phyloP scores from a whole-genome alignment of 805 yeast genomes.

The Hanseniaspora vineae region DNA sequence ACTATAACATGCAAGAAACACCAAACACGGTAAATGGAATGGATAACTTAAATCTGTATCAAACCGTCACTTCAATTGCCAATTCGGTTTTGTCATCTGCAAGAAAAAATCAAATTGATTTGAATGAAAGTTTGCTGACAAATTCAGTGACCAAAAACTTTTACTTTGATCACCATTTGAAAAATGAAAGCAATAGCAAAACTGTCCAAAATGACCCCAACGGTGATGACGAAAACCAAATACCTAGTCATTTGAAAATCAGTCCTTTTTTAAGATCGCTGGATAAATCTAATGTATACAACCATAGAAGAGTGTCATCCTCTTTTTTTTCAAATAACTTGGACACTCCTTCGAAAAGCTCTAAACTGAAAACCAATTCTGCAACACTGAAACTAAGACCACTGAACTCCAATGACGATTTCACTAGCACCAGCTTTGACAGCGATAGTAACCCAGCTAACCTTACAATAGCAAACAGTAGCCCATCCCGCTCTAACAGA shows the following conservation, averaged over 20 bases:
- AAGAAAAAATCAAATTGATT: constrained; percentile 5
- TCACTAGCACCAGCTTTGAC: too few relatives aligned
- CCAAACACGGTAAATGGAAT: constrained; percentile 13
- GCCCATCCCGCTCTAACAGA: neutral
- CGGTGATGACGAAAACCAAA: too few relatives aligned
- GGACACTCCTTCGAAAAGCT: neutral
- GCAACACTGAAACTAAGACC: neutral
- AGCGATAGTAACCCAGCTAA: neutral
- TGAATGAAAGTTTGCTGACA: neutral
- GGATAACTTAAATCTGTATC: constrained; percentile 24
- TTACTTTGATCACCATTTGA: neutral
- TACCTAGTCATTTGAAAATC: neutral
- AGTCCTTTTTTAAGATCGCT: constrained; percentile 5
- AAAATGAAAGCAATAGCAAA: neutral
- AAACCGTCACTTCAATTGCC: constrained; percentile 23
- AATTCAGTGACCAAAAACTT: neutral
- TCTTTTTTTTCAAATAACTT: neutral
- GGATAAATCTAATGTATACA: neutral
- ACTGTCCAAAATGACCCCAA: too few relatives aligned
- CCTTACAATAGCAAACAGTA: neutral
- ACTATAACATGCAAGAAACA: too few relatives aligned
- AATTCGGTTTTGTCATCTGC: constrained; percentile 24
- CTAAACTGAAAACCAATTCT: neutral
- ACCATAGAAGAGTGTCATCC: neutral
- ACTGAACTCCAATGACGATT: neutral